Conservation (phyloP, 371 early-diverging fungal species). For the Mortierella sp. region DNA sequence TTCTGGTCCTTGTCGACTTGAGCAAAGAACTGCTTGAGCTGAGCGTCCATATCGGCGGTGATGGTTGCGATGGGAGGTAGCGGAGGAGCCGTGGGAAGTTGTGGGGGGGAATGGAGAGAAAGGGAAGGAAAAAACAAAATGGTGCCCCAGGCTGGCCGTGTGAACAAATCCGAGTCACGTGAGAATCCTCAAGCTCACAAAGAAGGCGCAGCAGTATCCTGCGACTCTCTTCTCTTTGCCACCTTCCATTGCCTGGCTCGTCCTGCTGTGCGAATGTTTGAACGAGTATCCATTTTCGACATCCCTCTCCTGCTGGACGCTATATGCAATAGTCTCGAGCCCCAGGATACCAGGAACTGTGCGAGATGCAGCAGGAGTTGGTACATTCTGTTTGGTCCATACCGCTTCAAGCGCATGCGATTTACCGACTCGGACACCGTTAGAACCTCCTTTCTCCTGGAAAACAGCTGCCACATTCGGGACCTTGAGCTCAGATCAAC, state of each 20-base stretch:
- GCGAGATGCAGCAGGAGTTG: neutral
- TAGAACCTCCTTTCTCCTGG: too few relatives aligned
- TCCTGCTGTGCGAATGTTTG: too few relatives aligned
- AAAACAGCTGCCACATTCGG: too few relatives aligned
- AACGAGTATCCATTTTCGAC: conserved; percentile 3
- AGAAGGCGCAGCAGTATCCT: too few relatives aligned
- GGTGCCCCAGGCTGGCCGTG: too few relatives aligned
- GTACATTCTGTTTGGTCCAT: neutral
- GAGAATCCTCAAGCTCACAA: too few relatives aligned
- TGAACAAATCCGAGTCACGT: too few relatives aligned
- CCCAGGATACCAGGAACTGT: conserved; percentile 6
- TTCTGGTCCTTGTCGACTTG: conserved; percentile 85
- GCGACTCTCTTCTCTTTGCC: too few relatives aligned
- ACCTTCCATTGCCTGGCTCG: too few relatives aligned
- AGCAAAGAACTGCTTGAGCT: conserved; percentile 66
- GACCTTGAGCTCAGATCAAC: too few relatives aligned
- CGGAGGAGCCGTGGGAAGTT: neutral
- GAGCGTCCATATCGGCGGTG: conserved; percentile 29
- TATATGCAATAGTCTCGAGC: conserved; percentile 9
- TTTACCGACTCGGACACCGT: neutral
- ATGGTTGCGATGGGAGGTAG: neutral
- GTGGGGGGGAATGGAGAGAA: conserved; percentile 8
- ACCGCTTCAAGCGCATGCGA: neutral
- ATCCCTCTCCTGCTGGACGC: conserved; percentile 7
- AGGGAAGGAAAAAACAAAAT: neutral